phyloP scores from a whole-genome alignment of 73 alveolate genomes.

The Paraurostyla sp. region DNA sequence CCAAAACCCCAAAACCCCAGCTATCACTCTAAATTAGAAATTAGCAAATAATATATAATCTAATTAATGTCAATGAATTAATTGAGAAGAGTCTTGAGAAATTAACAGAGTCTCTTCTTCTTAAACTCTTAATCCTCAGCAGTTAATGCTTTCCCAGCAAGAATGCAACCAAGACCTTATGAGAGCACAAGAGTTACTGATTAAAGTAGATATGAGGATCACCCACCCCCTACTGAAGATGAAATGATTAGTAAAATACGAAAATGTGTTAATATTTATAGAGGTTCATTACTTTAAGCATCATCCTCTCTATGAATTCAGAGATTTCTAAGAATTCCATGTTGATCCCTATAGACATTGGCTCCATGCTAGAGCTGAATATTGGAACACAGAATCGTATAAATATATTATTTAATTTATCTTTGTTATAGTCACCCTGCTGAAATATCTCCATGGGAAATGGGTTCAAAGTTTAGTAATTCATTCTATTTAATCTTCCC shows the following conservation, averaged over 20 bases:
- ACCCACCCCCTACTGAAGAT: constrained; percentile 59
- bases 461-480: constrained; percentile 37
- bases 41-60: too few species aligned
- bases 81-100: neutral
- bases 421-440: constrained; percentile 34
- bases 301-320: constrained; percentile 74
- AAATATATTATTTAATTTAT: neutral
- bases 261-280: neutral
- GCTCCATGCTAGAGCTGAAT: constrained; percentile 69
- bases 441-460: constrained; percentile 60
- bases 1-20: too few species aligned
- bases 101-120: neutral
- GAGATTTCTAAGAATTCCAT: constrained; percentile 53
- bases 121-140: neutral
- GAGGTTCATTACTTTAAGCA: constrained; percentile 74
- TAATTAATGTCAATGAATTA: constrained; percentile 5
- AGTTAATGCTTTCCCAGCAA: constrained; percentile 16
- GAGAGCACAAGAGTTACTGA: constrained; percentile 53
- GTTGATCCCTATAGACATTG: constrained; percentile 73
- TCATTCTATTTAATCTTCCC: constrained; percentile 43
- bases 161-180: constrained; percentile 33
- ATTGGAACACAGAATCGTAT: constrained; percentile 61
- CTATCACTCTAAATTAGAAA: too few species aligned
- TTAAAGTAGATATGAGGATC: constrained; percentile 11
- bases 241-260: constrained; percentile 43